Evolutionary conservation across 352 stramenopile genomes (phyloP), one percentile per base, ranked within the genome.

Genomic region (Albugo candida): DNA sequence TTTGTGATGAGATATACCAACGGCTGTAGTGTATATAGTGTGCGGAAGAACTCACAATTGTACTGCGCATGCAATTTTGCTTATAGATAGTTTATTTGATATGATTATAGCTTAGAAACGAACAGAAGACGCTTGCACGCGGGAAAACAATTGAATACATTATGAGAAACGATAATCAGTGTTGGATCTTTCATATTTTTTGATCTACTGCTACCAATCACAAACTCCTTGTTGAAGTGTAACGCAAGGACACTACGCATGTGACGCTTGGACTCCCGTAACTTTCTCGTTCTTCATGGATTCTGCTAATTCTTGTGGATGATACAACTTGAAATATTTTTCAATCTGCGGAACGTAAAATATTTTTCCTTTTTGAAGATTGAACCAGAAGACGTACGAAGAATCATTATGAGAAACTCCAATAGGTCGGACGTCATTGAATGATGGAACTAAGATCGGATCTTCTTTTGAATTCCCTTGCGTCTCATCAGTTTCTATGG

Each of bases 311-410:
- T 84, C 72, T 58, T 81, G 68, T n/a, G 75, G 73, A 70, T 91
- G 87, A 71, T 88, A 85, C 27, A 91, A 65, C 78, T 82, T 63
- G 67, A 91, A 91, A 65, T 91, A 91, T 75, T 91, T 91, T 59
- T 84, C 73, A 55, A 87, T 82, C 57, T 67, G 58, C 46, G 78
- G 78, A 52, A 91, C 61, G 63, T 91, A 81, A 70, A 87, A 69
- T 48, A 86, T 69, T 67, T 88, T 82, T 62, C 75, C 78, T 71
- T 91, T 81, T 43, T 66, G 62, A 53, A 91, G 63, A 56, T 73
- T 91, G 61, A 91, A 91, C 69, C 71, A 91, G 63, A 80, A 83
- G 36, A 91, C 56, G 63, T 91, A 91, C 50, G 72, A 84, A 49
- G 78, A 79, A 63, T 91, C 78, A 59, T 91, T 91, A 67, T 91